phyloP scores from a whole-genome alignment of 2,329 filamentous ascomycete species.

The Cladosporium austrohemisphaericum region DNA sequence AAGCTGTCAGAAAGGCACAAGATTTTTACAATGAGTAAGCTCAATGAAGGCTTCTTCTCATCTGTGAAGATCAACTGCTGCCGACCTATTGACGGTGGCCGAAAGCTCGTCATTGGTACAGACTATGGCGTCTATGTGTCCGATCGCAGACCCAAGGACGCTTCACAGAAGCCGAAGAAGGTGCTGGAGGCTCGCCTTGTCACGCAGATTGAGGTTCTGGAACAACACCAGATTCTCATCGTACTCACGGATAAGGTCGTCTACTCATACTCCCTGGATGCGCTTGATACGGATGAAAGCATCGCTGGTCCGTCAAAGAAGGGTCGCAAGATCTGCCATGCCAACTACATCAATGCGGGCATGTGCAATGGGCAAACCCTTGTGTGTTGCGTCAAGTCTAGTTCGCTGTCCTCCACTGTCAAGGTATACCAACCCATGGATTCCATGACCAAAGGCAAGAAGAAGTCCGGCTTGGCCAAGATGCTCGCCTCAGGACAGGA shows the following conservation, averaged over 20 bases:
- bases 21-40: conserved; percentile 63
- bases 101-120: conserved; percentile 91
- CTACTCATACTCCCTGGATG: conserved; percentile 81
- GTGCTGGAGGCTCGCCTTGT: conserved; percentile 84
- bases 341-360: conserved; percentile 97
- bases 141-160: conserved; percentile 83
- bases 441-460: conserved; percentile 80
- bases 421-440: conserved; percentile 99
- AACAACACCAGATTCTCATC: conserved; percentile 88
- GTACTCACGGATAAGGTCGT: conserved; percentile 92
- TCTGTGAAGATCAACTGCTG: conserved; percentile 92
- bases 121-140: conserved; percentile 91
- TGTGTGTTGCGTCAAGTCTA: conserved; percentile 94
- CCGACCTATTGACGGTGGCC: conserved; percentile 88
- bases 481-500: conserved; percentile 94
- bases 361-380: conserved; percentile 92
- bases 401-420: conserved; percentile 88
- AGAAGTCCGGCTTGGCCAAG: conserved; percentile 90
- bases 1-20: conserved; percentile 73
- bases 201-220: conserved; percentile 91
- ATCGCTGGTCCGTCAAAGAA: conserved; percentile 72
- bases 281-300: conserved; percentile 75
- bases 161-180: conserved; percentile 67
- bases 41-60: conserved; percentile 88
- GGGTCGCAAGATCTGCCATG: conserved; percentile 94